Conservation (phyloP, 208 protist species). For the Trichomonas tenax region DNA sequence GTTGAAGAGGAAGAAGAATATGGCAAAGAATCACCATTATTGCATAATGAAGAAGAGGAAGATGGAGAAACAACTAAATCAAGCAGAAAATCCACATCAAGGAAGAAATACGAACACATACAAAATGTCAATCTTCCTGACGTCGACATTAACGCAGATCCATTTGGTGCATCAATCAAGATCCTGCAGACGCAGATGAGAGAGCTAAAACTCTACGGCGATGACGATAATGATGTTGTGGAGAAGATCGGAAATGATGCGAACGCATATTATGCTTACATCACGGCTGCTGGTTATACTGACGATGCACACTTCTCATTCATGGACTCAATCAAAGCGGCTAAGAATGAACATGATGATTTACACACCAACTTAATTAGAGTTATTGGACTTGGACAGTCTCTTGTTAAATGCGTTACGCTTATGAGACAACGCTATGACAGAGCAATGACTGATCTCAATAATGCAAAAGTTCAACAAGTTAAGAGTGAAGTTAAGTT, state of each 20-base stretch:
- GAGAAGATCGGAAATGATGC: neutral
- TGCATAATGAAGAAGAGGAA: neutral
- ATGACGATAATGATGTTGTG: neutral
- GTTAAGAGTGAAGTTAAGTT: neutral
- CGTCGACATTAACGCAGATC: neutral
- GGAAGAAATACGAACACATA: neutral
- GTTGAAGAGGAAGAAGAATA: neutral
- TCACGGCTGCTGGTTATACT: neutral
- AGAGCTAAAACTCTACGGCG: neutral
- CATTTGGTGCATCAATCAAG: neutral
- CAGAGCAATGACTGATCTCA: neutral
- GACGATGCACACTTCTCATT: conserved; percentile 10
- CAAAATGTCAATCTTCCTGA: neutral
- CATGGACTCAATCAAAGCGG: neutral
- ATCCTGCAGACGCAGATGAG: neutral
- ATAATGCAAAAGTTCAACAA: neutral
- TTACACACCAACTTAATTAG: neutral
- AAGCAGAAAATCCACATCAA: neutral
- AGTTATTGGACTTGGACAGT: neutral
- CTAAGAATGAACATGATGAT: neutral
- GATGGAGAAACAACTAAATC: neutral
- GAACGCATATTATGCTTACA: neutral
- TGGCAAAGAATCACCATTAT: neutral
- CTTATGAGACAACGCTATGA: neutral
- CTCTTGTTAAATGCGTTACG: neutral